Conservation (phyloP, 768 basidiomycete species). For the Leccinum boreale region DNA sequence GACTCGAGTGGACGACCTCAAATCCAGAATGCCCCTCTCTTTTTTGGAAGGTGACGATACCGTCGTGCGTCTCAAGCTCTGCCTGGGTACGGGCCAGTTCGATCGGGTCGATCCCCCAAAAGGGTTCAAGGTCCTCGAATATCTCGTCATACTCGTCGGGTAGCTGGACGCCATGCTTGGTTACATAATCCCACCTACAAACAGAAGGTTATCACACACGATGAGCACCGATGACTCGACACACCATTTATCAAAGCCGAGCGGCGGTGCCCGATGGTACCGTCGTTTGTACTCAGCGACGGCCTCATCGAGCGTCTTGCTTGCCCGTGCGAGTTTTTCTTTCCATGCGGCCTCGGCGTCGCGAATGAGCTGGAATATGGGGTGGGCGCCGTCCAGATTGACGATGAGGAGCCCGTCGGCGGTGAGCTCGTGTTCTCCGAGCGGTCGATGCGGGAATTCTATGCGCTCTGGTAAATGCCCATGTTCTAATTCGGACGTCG, state of each 20-base stretch:
- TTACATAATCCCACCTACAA: slow-evolving; percentile 43
- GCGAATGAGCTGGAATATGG: slow-evolving; percentile 40
- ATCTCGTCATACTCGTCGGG: slow-evolving; percentile 50
- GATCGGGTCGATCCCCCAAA: slow-evolving; percentile 35
- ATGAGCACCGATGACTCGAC: not conserved
- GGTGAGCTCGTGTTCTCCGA: slow-evolving; percentile 20
- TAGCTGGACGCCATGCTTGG: slow-evolving; percentile 36
- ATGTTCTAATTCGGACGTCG: not conserved
- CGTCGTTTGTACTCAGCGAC: slow-evolving; percentile 37
- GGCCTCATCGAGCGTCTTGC: slow-evolving; percentile 36
- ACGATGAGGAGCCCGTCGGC: slow-evolving; percentile 33
- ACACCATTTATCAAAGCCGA: slow-evolving; percentile 44
- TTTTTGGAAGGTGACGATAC: slow-evolving; percentile 28
- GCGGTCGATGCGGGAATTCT: not conserved
- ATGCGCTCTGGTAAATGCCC: not conserved
- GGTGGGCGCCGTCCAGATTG: slow-evolving; percentile 37
- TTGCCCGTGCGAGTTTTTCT: slow-evolving; percentile 32
- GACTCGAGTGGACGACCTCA: slow-evolving; percentile 13
- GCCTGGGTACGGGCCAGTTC: slow-evolving; percentile 19
- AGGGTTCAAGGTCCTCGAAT: slow-evolving; percentile 34
- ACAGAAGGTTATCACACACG: not conserved
- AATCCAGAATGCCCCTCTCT: not conserved
- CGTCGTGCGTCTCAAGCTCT: slow-evolving; percentile 15
- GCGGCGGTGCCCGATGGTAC: slow-evolving; percentile 35
- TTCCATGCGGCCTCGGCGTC: slow-evolving; percentile 38